Evolutionary conservation across 1,284 basidiomycete genomes (phyloP), one percentile per base, ranked within the genome.

Genomic region (Somion occarium): DNA sequence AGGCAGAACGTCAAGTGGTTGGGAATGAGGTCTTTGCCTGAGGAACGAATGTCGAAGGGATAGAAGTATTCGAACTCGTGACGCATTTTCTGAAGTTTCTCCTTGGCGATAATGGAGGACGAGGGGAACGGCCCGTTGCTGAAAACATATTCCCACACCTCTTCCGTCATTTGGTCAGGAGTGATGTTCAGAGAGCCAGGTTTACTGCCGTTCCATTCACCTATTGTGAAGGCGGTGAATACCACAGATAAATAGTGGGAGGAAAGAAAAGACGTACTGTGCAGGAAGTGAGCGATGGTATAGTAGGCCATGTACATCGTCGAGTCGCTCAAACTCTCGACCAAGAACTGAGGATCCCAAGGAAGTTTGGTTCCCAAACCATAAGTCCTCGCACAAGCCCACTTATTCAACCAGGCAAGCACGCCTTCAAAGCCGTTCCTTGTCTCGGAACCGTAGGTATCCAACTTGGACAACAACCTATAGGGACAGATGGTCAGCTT

Each of bases 241-340:
- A 44, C 34, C 34, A 24, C 3, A 39, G 49, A 38, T 42, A 38
- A 20, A 38, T 44, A 18, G 52, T 42, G 19, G 46, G 51, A 44
- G 46, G 25, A 1, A 27, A 48, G 26, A 41, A 24, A 39, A n/a
- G 11, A 62, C 80, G 24, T 59, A 88, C 91, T 82, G 62, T 98
- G 94, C 53, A 98, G 74, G 27, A 94, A 73, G 69, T 97, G 86
- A 5, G 94, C 83, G 53, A 99, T 82, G 4, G 97, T 98, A 74
- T 99, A 99, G 74, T 98, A 99, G 27, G 90, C 82, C 95, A 98
- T 98, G 75, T 99, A 99, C 69, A 99, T 90, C 24, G 97, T 99
- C 12, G 96, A 98, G 71, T 99, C 97, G 59, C 91, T 95, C 65
- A 99, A 72, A 62, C 91, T 94, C 72, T 99, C 97, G 47, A 99